Evolutionary conservation across 2,329 filamentous ascomycete genomes (phyloP), one percentile per base, ranked within the genome.

Genomic region (Emydomyces testavorans): DNA sequence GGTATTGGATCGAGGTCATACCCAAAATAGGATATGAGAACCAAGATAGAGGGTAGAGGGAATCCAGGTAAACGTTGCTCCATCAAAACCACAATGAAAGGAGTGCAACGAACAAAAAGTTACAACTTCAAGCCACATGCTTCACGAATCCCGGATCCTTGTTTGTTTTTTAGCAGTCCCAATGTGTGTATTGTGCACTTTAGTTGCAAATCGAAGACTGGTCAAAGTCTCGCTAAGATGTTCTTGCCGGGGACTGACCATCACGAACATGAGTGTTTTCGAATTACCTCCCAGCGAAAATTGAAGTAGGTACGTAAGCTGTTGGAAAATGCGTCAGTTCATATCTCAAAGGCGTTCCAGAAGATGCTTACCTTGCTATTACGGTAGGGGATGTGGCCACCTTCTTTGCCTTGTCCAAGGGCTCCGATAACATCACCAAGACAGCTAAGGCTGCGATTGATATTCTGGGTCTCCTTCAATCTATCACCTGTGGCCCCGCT

Each of bases 191-290:
- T 93, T 93, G 68, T 65, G 61, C 46, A 88, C 88, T 76, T 94
- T 96, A 28, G 86, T 93, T 13, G 92, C 92, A 66, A 98, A 98
- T 60, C 92, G 83, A 65, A 98, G 73, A 73, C 88, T 95, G 37
- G 89, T 94, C 62, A 95, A 72, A 2, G 89, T 95, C 73, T 98
- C 92, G 60, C 83, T 84, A 54, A 95, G 72, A 69, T 96, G 92
- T 4, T 81, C 84, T 69, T 93, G 85, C 50, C 96, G 71, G 28
- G 92, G 92, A 57, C 84, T 92, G 49, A 94, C 85, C 89, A 96
- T 96, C 63, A 96, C 87, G 65, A 98, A 94, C 92, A 98, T 98
- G 58, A 98, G 81, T 0, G 92, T 98, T 70, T 95, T 94, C 57
- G 84, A 92, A 65, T 94, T 95, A 13, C 92, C 92, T 3, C 92